Conservation (phyloP, 2,329 filamentous ascomycete species). For the Lachnellula arida region DNA sequence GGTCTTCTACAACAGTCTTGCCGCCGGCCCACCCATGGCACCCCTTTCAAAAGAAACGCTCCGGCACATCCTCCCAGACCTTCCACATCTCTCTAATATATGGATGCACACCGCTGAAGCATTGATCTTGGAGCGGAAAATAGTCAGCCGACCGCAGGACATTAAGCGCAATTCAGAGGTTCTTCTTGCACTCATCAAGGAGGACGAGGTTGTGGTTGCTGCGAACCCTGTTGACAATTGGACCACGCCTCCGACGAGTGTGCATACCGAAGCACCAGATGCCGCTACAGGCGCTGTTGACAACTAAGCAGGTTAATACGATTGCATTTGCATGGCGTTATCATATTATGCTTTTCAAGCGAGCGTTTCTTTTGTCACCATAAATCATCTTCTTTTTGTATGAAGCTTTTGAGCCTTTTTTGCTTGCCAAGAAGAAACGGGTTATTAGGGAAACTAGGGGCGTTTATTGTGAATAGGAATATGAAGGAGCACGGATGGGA, state of each 20-base stretch:
- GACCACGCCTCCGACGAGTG: conserved; percentile 28
- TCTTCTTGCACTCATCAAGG: conserved; percentile 59
- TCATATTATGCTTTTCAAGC: background rate
- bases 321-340: background rate
- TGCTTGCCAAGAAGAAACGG: background rate
- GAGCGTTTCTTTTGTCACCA: background rate
- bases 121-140: conserved; percentile 53
- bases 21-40: conserved; percentile 59
- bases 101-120: conserved; percentile 61
- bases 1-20: conserved; percentile 55
- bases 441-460: background rate
- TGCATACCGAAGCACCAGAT: conserved; percentile 19
- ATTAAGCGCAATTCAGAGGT: conserved; percentile 61
- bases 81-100: conserved; percentile 54
- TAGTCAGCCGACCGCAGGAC: conserved; percentile 53
- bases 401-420: background rate
- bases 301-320: conserved; percentile 14
- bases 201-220: conserved; percentile 49
- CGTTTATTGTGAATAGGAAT: background rate
- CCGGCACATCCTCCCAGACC: conserved; percentile 47
- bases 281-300: conserved; percentile 20
- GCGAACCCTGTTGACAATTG: conserved; percentile 49
- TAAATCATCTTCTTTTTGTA: background rate
- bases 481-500: background rate
- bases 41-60: conserved; percentile 48